Conservation (phyloP, 139 green algal genomes). For the Tetradesmus lagerheimii region DNA sequence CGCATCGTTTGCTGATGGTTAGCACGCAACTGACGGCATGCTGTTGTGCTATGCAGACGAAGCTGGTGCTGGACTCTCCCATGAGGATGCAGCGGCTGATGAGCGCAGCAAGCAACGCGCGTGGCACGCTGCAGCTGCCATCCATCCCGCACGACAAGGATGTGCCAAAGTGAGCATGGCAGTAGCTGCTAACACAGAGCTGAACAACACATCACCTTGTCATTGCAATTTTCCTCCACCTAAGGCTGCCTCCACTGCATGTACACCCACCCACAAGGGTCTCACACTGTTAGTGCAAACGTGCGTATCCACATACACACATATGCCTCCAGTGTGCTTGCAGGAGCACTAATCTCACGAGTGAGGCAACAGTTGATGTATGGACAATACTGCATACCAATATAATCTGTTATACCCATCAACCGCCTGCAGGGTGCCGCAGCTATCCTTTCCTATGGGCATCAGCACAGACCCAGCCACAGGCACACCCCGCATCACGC, state of each 20-base stretch:
- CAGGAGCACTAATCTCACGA: neutral
- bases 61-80: slow-evolving; percentile 43
- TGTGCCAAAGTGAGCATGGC: neutral
- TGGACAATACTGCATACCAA: no score
- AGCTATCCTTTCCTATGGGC: slow-evolving; percentile 27
- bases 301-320: no score
- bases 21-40: neutral
- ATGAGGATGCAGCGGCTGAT: slow-evolving; percentile 42
- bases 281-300: no score
- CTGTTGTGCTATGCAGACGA: slow-evolving; percentile 7
- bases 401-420: neutral
- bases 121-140: neutral
- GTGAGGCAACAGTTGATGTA: no score
- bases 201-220: neutral
- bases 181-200: neutral
- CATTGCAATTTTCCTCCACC: no score
- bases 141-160: neutral
- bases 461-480: slow-evolving; percentile 34
- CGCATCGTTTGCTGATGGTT: neutral
- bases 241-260: no score
- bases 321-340: no score
- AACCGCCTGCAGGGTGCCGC: neutral
- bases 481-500: slow-evolving; percentile 21
- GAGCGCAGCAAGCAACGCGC: neutral
- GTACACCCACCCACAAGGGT: no score